A percentile compares a stretch with the other conserved stretches of the same genome.
These are phyloP conservation scores for Penicillium ucsense DNA, from an alignment of 495 filamentous ascomycete species.

Conservation along the genomic window DNA sequence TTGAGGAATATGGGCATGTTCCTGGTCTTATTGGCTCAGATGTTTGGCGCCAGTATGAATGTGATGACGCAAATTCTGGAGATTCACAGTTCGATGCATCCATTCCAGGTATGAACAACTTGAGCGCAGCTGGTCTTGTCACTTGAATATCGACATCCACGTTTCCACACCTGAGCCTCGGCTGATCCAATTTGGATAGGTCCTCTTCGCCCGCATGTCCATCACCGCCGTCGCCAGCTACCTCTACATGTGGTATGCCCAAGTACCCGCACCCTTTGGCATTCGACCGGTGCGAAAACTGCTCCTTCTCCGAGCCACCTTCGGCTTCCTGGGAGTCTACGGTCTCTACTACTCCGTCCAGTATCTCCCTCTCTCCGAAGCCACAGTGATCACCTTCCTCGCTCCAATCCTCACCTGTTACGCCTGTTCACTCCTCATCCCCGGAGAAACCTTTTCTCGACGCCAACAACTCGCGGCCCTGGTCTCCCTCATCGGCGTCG, in stretches of 20 bases:
- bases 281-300: slow-evolving; percentile 52
- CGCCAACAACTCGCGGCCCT: slow-evolving; percentile 68
- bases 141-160: too few relatives aligned
- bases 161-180: too few relatives aligned
- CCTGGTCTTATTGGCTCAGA: slow-evolving; percentile 64
- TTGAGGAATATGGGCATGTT: slow-evolving; percentile 61
- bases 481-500: slow-evolving; percentile 68
- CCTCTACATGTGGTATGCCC: slow-evolving; percentile 65
- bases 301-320: slow-evolving; percentile 57
- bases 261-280: slow-evolving; percentile 63
- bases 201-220: slow-evolving; percentile 77
- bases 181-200: slow-evolving; percentile 18
- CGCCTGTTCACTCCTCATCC: slow-evolving; percentile 64
- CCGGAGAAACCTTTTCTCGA: slow-evolving; percentile 67
- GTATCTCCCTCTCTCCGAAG: slow-evolving; percentile 83
- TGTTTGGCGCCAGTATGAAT: slow-evolving; percentile 88
- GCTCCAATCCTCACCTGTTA: slow-evolving; percentile 76
- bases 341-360: slow-evolving; percentile 73
- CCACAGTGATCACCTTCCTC: slow-evolving; percentile 88
- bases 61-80: slow-evolving; percentile 72
- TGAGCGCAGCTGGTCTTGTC: too few relatives aligned
- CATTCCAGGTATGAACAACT: slow-evolving; percentile 54
- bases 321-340: slow-evolving; percentile 82
- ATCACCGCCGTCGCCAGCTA: slow-evolving; percentile 60
- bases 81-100: slow-evolving; percentile 63